These are phyloP conservation scores for Heliocybe sulcata DNA, from an alignment of 1,284 basidiomycete species.

Conservation along the genomic window DNA sequence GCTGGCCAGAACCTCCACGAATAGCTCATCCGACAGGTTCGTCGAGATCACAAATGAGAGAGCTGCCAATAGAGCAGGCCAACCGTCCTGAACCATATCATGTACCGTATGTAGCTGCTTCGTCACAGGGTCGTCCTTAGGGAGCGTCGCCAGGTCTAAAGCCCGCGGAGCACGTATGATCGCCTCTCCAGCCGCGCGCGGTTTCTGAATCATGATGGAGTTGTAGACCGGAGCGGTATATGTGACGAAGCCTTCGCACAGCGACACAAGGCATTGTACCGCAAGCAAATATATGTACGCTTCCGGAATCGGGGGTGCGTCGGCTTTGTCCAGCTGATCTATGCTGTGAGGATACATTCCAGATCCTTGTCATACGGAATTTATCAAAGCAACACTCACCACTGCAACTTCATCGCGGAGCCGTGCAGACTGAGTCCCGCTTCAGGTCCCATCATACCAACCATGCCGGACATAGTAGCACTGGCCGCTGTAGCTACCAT, in stretches of 20 bases:
- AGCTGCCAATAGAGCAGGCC: constrained; percentile 87
- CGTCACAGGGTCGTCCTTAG: constrained; percentile 47
- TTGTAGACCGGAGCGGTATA: constrained; percentile 69
- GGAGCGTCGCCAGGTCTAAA: constrained; percentile 56
- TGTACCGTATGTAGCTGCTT: constrained; percentile 54
- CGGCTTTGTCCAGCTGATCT: constrained; percentile 94
- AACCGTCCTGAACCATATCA: constrained; percentile 79
- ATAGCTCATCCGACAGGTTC: constrained; percentile 83
- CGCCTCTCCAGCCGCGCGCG: constrained; percentile 57
- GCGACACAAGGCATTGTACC: constrained; percentile 80
- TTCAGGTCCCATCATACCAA: constrained; percentile 61
- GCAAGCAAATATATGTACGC: constrained; percentile 89
- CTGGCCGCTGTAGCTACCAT: constrained; percentile 81
- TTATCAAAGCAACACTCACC: constrained; percentile 38
- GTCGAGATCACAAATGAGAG: constrained; percentile 87
- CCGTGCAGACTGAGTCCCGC: constrained; percentile 63
- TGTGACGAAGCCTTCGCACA: constrained; percentile 83
- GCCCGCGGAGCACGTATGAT: constrained; percentile 67
- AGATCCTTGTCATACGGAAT: background rate
- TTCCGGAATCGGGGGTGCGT: constrained; percentile 88
- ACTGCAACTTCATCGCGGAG: constrained; percentile 81
- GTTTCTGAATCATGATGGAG: constrained; percentile 57
- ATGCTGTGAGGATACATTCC: constrained; percentile 49
- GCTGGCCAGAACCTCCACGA: constrained; percentile 76
- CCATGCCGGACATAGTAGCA: constrained; percentile 69